phyloP scores from a whole-genome alignment of 352 stramenopile genomes.

The Phytophthora hybrid region DNA sequence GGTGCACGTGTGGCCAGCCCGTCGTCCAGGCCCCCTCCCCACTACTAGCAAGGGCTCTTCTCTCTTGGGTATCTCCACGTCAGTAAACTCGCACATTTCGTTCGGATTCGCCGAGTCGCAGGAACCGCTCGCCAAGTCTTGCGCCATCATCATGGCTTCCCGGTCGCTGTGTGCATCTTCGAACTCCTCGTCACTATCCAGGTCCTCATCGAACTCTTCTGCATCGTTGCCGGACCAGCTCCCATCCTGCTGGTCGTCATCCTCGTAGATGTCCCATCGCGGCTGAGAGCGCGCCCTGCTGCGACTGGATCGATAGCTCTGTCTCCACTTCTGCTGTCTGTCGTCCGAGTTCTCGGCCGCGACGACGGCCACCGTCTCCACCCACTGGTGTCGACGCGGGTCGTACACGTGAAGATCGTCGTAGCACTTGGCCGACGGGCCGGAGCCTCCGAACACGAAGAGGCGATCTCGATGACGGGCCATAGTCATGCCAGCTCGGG shows the following conservation, averaged over 20 bases:
- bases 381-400: conserved; percentile 49
- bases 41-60: conserved; percentile 85
- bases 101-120: conserved; percentile 69
- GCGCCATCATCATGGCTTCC: conserved; percentile 41
- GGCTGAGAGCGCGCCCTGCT: conserved; percentile 26
- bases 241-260: conserved; percentile 50
- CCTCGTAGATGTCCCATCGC: conserved; percentile 52
- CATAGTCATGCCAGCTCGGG: conserved; percentile 96
- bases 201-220: conserved; percentile 33
- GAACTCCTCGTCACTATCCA: conserved; percentile 40
- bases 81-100: conserved; percentile 55
- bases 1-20: conserved; percentile 95
- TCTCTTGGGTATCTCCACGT: conserved; percentile 33
- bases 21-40: conserved; percentile 86
- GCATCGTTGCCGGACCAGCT: conserved; percentile 34
- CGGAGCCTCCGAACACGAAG: conserved; percentile 96
- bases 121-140: conserved; percentile 32
- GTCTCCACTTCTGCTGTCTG: conserved; percentile 34
- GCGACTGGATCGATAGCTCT: conserved; percentile 23
- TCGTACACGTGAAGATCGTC: conserved; percentile 97
- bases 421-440: conserved; percentile 94
- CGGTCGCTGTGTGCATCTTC: conserved; percentile 53
- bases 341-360: conserved; percentile 23
- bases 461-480: conserved; percentile 91
- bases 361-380: conserved; percentile 60